Conservation (phyloP, 768 basidiomycete species). For the Cantharellus cinnabarinus region DNA sequence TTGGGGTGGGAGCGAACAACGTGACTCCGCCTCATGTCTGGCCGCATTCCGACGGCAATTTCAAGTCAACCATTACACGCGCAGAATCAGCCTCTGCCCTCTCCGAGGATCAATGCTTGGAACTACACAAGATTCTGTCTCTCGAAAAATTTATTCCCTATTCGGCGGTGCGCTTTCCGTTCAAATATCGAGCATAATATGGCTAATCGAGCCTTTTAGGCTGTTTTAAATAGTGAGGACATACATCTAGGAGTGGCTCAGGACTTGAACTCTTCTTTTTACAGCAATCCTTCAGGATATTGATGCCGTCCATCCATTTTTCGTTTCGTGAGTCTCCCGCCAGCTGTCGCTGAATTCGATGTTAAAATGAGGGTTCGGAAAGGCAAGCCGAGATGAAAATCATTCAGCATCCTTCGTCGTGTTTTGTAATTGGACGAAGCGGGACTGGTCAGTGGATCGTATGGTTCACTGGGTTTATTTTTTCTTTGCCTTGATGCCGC, state of each 20-base stretch:
- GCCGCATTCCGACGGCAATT: not conserved
- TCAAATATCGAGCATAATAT: conserved; percentile 13
- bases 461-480: not conserved
- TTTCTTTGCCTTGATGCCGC: too few species aligned
- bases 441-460: conserved; percentile 39
- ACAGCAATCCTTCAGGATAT: conserved; percentile 32
- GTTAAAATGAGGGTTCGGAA: not conserved
- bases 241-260: not conserved
- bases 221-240: conserved; percentile 20
- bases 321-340: conserved; percentile 14
- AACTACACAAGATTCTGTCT: conserved; percentile 3
- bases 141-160: conserved; percentile 30
- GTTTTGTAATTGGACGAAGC: conserved; percentile 48
- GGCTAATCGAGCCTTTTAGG: conserved; percentile 7
- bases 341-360: not conserved
- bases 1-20: not conserved
- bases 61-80: not conserved
- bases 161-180: conserved; percentile 8
- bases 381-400: conserved; percentile 31
- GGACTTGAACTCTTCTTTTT: not conserved
- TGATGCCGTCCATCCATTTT: conserved; percentile 20
- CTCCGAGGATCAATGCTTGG: not conserved
- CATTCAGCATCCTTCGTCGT: conserved; percentile 37
- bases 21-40: not conserved
- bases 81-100: not conserved